Conservation (phyloP, 305 asterid species). For the Fraxinus dipetala region DNA sequence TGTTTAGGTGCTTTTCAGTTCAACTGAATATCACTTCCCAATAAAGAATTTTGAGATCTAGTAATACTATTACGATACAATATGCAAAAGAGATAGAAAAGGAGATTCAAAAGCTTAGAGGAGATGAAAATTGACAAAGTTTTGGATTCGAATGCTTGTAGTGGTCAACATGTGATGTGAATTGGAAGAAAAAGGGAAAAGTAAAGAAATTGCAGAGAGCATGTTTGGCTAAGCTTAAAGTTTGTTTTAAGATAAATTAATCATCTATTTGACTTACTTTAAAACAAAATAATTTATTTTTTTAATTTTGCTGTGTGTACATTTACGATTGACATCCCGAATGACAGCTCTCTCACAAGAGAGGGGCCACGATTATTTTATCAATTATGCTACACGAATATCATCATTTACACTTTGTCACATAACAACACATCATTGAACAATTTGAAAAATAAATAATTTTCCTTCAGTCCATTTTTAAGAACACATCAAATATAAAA, state of each 20-base stretch:
- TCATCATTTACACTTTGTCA: too few relatives aligned
- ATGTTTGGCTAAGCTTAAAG: not conserved
- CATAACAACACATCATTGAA: too few relatives aligned
- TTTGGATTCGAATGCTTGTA: conserved; percentile 24
- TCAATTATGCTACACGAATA: too few relatives aligned
- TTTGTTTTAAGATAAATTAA: not conserved
- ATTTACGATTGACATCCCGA: not conserved
- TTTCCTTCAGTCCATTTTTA: not conserved
- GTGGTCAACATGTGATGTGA: not conserved
- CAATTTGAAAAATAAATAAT: not conserved
- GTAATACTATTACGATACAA: not conserved
- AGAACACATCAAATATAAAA: not conserved
- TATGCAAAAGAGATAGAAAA: not conserved
- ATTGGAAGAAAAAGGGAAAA: not conserved
- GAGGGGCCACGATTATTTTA: not conserved
- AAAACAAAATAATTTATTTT: too few relatives aligned
- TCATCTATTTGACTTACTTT: not conserved
- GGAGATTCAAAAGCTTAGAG: conserved; percentile 4
- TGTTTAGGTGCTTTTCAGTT: conserved; percentile 14
- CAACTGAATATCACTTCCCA: conserved; percentile 13
- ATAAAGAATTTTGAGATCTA: conserved; percentile 17
- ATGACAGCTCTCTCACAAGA: not conserved
- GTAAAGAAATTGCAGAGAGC: not conserved
- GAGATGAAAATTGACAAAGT: conserved; percentile 13
- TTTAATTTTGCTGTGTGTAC: not conserved